Evolutionary conservation across 75 land plant species (phyloP), one percentile per base, ranked within the genome.

Genomic region (Pseudotsuga menziesii): DNA sequence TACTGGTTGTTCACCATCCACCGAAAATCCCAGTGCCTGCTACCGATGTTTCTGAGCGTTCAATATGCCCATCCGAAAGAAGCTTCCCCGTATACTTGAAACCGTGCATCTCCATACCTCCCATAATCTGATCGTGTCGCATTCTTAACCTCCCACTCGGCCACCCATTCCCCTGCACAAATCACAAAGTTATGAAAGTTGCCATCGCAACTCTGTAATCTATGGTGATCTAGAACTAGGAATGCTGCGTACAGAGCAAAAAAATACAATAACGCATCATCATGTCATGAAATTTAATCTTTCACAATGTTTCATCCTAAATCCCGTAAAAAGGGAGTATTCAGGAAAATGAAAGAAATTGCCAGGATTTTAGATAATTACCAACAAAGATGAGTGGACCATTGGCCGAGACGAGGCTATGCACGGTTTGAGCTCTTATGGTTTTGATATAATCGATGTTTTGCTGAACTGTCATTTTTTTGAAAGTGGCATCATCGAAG

Each of bases 31-130:
- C 91, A 92, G 62, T 89, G 86, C 26, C 72, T 64, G 27, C 75
- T 58, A 23, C 25, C n/a, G 1, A 66, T 83, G 32, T 78, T 82
- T 73, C 78, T 86, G 0, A 84, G 60, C 0, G 86, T 80, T 91
- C 94, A 91, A 44, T 89, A 93, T 1, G 96, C 80, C 94, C 94
- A 93, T 22, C 95, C 93, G 48, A 89, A 89, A 12, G 91, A 78
- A 1, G 89, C 91, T 41, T 80, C 4, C 4, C 88, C 91, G 69
- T 75, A 91, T 7, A 93, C 93, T 22, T 93, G 79, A 35, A 91
- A 19, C 59, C 89, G 89, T 0, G 91, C 93, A 48, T 82, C 67
- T n/a, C 83, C 88, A 81, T 83, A 91, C 58, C 77, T 82, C 55
- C 83, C 83, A 55, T 85, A 87, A 29, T 93, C 93, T 27, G 74